Base-by-base conservation (phyloP, 257 asterid genomes). In the Jaltomata sinuosa region DNA sequence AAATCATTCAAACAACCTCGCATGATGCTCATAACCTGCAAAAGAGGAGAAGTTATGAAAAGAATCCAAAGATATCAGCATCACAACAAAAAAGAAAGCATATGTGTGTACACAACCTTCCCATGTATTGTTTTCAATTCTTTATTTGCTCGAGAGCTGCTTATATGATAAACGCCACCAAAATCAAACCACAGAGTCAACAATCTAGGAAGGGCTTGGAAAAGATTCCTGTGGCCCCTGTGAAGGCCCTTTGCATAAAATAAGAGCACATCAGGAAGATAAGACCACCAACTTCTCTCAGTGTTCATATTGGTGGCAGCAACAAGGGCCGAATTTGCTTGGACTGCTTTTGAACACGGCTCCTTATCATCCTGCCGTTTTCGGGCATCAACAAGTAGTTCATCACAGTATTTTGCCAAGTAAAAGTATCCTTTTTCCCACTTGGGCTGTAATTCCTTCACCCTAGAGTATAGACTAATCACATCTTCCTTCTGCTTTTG, bases 381-480 rank as follows among this genome's bases (percentile, higher is more conserved):
- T 85, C 97, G 93, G 85, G 98, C 98, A 90, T 96, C 99, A 88
- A 92, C 96, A 82, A 92, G 96, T 86, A 96, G 91, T 93, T 96
- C 98, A 83, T 96, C 98, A 85, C 93, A 92, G 90, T 96, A 96
- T 88, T 94, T 96, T 83, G 98, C 99, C 97, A 94, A 89, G 87
- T 92, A 93, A 86, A 96, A 96, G 89, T 91, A 94, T 42, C 99
- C 99, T 84, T 92, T 94, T 87, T 96, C 99, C 99, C 98, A 96
- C 88, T 89, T 93, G 82, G 99, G 98, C 88, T 93, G 99, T 87
- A 96, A 87, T 87, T 92, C 95, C 89, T 90, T 96, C 85, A 96
- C 99, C 89, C 99, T 91, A 80, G 98, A 90, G 89, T 94, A 96
- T 83, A 96, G 90, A 87, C 83, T 96, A 67, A 94, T 92, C 88